Base-by-base conservation (phyloP, 129 eudicot genomes). In the Daucus carota region DNA sequence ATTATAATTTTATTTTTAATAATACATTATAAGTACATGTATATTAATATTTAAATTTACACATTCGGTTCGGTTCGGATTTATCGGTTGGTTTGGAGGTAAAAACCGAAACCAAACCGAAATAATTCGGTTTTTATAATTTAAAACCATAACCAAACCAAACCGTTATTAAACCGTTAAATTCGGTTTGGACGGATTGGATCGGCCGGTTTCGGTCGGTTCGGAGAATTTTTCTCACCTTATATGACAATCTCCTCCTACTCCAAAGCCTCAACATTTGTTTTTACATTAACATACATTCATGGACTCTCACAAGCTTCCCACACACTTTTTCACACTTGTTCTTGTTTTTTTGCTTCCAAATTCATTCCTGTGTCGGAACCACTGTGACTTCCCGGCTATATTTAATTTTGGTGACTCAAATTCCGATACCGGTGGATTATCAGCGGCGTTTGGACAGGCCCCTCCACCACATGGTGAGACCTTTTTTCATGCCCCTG, bases 381-480 rank as follows among this genome's bases (percentile, higher is more conserved):
- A 45, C 70, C 5, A 79, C 6, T 93, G 98, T 71, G 70, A 78
- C 28, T 91, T 91, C 69, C 97, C 89, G 44, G 97, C 97, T 3
- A 70, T 93, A 42, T 93, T 89, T 78, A 93, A 93, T 88, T 93
- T 93, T 66, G 97, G 97, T 9, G 98, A 93, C 85, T 93, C 98
- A 0, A 93, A 93, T 78, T 93, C 98, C 50, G 98, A 93, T 76
- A 93, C 98, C 34, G 98, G 98, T 43, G 98, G 97, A 60, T 86
- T 89, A 60, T 91, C 96, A 11, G 97, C 98, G 3, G 97, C 96
- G 0, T 93, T 93, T 71, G 97, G 97, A 24, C 97, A 89, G 77
- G 96, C 88, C 14, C 84, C 82, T n/a, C 88, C 96, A 0, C 97
- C 98, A 60, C 50, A 81, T 33, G 98, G 98, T 29, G 90, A 88